Base-by-base conservation (phyloP, 164 flowering plant species). In the Annona cherimola region DNA sequence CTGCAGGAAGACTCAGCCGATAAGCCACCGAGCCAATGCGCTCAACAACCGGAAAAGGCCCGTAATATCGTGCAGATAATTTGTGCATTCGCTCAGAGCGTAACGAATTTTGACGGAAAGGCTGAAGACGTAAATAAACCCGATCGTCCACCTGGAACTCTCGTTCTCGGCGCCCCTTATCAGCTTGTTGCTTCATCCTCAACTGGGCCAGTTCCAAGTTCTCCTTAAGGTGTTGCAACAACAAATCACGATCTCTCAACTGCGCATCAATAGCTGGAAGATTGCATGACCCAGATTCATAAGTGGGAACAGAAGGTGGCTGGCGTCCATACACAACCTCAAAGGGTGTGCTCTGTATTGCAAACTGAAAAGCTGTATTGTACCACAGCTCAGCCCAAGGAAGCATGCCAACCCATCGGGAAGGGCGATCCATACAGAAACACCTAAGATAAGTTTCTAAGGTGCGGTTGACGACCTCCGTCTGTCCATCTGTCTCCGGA, bases 401-500 rank as follows among this genome's bases (percentile, higher is more conserved):
- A 2, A 68, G 44, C 62, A 61, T 39, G 8, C 55, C 14, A 8
- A 42, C 41, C 71, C 71, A 54, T 35, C 40, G 43, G 12, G 50
- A 50, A 1, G 61, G 62, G 14, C 44, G 2, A 9, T 41, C 12
- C 2, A 61, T 41, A 1, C 12, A 14, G 5, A 54, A 9, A 26
- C 35, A 26, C 35, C 9, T 0, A 1, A 40, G 16, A 20, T 35
- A 39, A 11, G 8, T 50, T 35, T 69, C 45, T 4, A 69, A 39
- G 19, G 43, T 20, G 3, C 40, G 41, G 26, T 69, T 68, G 9
- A 68, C 70, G 4, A 68, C 41, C 35, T 68, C 60, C 0, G 35
- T n/a, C 26, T 69, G 71, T 14, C 71, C 71, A 20, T 69, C 63
- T 12, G 63, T 5, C 19, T 60, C 55, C 5, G 73, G 66, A 12